Conservation (phyloP, 2,329 filamentous ascomycete genomes). For the Botrytis medusae region DNA sequence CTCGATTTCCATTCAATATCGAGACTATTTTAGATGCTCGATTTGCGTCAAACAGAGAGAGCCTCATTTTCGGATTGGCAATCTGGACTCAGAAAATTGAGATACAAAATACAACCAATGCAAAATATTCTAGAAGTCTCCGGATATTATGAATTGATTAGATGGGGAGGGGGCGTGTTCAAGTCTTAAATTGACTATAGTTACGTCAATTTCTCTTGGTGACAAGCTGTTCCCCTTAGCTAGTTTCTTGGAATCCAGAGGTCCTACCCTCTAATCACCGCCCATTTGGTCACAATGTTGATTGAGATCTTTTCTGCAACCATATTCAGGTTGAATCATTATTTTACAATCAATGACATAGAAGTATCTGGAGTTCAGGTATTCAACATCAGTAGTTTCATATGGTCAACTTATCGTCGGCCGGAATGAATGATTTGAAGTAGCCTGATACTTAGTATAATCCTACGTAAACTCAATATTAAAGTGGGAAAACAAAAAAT, state of each 20-base stretch:
- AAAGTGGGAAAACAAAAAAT: no score
- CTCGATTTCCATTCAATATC: not conserved
- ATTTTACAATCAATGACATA: accelerated
- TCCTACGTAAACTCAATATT: not conserved
- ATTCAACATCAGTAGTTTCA: not conserved
- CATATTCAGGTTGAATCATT: not conserved
- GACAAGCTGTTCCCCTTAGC: no score
- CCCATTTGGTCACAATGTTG: not conserved
- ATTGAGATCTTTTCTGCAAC: not conserved
- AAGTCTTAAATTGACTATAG: no score
- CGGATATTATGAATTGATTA: no score
- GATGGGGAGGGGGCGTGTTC: accelerated
- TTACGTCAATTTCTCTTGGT: no score
- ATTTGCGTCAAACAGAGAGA: not conserved
- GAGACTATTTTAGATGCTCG: not conserved
- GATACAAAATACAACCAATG: not conserved
- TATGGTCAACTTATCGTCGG: not conserved
- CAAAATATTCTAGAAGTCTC: no score
- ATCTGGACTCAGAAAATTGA: not conserved
- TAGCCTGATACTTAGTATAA: no score
- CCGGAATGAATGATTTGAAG: no score
- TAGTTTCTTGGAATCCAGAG: no score
- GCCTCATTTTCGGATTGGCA: not conserved
- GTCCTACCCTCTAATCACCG: no score
- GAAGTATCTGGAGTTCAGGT: not conserved